Conservation (phyloP, 495 filamentous ascomycete genomes). For the Talaromyces liani region DNA sequence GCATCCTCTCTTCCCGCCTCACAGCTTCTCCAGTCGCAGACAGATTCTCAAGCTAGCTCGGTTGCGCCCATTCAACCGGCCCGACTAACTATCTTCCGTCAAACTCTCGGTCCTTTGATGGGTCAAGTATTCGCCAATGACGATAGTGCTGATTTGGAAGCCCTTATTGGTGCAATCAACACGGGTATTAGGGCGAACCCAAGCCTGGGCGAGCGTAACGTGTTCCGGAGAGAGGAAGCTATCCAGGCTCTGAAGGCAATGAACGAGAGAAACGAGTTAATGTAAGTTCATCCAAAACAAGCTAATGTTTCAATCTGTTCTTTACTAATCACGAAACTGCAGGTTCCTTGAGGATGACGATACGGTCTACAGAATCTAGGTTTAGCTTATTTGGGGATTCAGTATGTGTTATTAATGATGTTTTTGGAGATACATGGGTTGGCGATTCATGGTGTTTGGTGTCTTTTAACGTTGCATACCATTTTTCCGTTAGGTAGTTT, state of each 20-base stretch:
- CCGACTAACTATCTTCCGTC: conserved; percentile 68
- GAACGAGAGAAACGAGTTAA: conserved; percentile 81
- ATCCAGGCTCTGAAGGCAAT: conserved; percentile 67
- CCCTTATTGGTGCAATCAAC: conserved; percentile 76
- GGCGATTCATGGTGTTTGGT: conserved; percentile 1
- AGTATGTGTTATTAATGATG: neutral
- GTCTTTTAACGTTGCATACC: neutral
- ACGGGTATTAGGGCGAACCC: conserved; percentile 41
- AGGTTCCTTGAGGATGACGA: conserved; percentile 49
- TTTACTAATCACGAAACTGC: conserved; percentile 1
- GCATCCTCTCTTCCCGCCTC: conserved; percentile 64
- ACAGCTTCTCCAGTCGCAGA: conserved; percentile 54
- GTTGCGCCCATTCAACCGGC: conserved; percentile 47
- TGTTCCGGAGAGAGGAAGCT: conserved; percentile 67
- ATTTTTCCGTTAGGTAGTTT: neutral
- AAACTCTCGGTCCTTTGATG: conserved; percentile 70
- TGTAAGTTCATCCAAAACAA: conserved; percentile 54
- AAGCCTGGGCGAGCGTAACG: conserved; percentile 30
- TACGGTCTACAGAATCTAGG: conserved; percentile 43
- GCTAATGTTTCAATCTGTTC: neutral
- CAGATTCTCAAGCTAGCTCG: conserved; percentile 35
- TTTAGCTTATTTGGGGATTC: neutral
- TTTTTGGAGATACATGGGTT: neutral
- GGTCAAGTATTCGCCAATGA: conserved; percentile 65
- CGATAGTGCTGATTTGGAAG: conserved; percentile 68